A percentile compares a stretch with the other conserved stretches of the same genome.
These are phyloP conservation scores for Solanum tarapatanum DNA, from an alignment of 257 asterid species.

Conservation along the genomic window DNA sequence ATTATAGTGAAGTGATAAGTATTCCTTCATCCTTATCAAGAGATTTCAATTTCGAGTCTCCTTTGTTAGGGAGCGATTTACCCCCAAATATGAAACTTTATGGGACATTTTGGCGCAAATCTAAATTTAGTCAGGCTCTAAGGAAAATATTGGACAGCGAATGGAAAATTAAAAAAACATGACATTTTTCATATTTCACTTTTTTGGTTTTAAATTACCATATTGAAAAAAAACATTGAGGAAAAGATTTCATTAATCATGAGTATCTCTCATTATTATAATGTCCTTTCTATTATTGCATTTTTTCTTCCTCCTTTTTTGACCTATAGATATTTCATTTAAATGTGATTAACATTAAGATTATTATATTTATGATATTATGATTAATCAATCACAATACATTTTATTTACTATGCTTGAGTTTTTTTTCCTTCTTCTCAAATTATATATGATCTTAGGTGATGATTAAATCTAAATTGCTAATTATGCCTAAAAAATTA, in stretches of 20 bases:
- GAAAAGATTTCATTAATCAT: not conserved
- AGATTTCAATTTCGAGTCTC: not conserved
- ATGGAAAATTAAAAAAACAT: not conserved
- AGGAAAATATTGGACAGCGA: too few relatives aligned
- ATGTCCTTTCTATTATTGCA: not conserved
- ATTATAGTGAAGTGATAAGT: too few relatives aligned
- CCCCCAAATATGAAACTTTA: too few relatives aligned
- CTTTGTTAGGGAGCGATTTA: too few relatives aligned
- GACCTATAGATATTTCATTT: not conserved
- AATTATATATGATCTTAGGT: not conserved
- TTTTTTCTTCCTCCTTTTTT: not conserved
- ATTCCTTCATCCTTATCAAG: not conserved
- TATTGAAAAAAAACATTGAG: not conserved
- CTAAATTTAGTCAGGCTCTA: too few relatives aligned
- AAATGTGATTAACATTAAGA: not conserved
- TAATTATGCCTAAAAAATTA: not conserved
- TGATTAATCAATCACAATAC: not conserved
- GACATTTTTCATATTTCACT: not conserved
- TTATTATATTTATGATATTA: not conserved
- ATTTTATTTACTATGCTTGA: not conserved
- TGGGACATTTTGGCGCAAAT: too few relatives aligned
- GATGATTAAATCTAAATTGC: not conserved
- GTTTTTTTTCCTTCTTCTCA: not conserved
- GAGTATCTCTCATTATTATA: not conserved
- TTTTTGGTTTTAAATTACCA: not conserved